Evolutionary conservation across 1,284 basidiomycete genomes (phyloP), one percentile per base, ranked within the genome.

Genomic region (Ustilago sp.): DNA sequence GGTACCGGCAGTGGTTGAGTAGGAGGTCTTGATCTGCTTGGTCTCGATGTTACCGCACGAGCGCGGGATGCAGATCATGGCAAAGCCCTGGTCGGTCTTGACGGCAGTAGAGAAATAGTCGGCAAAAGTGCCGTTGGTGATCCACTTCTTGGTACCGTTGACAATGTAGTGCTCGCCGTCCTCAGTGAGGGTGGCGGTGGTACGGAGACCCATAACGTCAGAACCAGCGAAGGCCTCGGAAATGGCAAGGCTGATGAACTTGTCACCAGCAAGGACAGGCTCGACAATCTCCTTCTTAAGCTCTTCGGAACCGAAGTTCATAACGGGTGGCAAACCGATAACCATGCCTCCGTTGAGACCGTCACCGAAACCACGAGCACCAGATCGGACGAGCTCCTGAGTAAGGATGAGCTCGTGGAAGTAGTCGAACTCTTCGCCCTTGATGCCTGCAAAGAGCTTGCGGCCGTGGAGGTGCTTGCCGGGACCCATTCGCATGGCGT

Each of bases 171-270:
- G 86, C 77, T 93, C 87, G 41, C 93, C 94, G 82, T 95, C 94
- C 68, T 92, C 90, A 41, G 90, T 91, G 86, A 94, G 93, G 54
- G 89, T 90, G 9, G 95, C 95, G 4, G 91, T 92, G 9, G 93
- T 94, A 84, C 91, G 71, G 32, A 88, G 71, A 39, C 87, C 87
- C 63, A 87, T 86, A 35, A 98, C 94, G 83, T 96, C 94, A 74
- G 92, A 94, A 6, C 95, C 95, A 4, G 95, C 95, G 80, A 93
- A 93, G 0, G 95, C 94, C 86, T 93, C 92, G n/a, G 91, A 90
- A 72, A 98, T 92, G 36, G 95, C 95, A 59, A 98, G 89, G 77
- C 91, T 87, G 81, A 90, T 90, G 68, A 93, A 94, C 86, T 94
- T 95, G 86, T 92, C 92, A 23, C 92, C 94, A 11, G 89, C 88